These are phyloP conservation scores for Colletotrichum sp. DNA, from an alignment of 2,329 filamentous ascomycete species.

Conservation along the genomic window DNA sequence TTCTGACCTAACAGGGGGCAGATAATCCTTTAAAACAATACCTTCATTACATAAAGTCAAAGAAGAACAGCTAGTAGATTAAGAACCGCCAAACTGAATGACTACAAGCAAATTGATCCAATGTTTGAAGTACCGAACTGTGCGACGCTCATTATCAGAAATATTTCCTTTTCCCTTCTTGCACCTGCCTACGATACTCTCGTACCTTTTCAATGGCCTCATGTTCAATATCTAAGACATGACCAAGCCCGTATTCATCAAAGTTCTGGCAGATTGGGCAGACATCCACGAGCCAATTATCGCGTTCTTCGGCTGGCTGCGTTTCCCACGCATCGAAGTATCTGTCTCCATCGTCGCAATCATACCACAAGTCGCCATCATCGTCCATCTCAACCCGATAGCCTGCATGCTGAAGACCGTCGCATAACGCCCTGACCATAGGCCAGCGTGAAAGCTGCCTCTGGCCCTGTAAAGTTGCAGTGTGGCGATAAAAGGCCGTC, in stretches of 20 bases:
- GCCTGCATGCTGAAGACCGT: conserved; percentile 5
- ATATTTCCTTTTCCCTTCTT: not conserved
- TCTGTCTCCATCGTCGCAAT: conserved; percentile 12
- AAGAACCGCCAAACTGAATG: too few species aligned
- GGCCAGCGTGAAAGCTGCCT: not conserved
- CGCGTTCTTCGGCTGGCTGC: not conserved
- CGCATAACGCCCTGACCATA: not conserved
- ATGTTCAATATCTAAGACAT: not conserved
- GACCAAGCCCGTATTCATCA: not conserved
- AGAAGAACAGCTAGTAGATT: too few species aligned
- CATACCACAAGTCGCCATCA: conserved; percentile 22
- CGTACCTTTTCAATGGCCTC: not conserved
- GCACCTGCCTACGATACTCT: not conserved
- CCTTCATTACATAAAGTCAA: too few species aligned
- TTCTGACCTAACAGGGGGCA: too few species aligned
- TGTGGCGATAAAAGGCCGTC: accelerated
- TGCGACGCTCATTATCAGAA: too few species aligned
- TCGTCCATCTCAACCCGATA: conserved; percentile 15
- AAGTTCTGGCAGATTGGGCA: not conserved
- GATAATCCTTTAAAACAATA: too few species aligned
- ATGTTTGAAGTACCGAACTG: too few species aligned
- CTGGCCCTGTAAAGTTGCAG: not conserved
- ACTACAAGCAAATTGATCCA: too few species aligned
- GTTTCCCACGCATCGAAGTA: conserved; percentile 18
- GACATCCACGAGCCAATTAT: not conserved